Evolutionary conservation across 352 stramenopile species (phyloP).

Genomic region (Pythium aquatile): DNA sequence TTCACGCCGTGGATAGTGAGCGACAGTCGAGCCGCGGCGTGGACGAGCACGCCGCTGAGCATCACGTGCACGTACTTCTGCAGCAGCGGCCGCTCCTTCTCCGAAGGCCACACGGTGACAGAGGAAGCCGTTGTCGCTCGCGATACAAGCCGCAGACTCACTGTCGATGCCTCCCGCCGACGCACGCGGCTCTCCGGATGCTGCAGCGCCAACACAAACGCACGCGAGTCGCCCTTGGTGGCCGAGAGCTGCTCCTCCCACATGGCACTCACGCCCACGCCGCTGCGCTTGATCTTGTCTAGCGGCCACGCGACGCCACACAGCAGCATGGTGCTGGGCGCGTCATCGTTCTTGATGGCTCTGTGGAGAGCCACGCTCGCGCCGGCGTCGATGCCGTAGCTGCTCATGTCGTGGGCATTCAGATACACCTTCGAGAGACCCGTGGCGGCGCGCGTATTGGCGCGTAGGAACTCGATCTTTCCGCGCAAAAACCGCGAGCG

Average conservation of each 20-base stretch:
- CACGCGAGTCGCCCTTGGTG: constrained; percentile 23
- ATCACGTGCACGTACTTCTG: constrained; percentile 56
- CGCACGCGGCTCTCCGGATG: constrained; percentile 18
- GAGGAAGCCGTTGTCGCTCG: constrained; percentile 24
- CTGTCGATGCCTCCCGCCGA: constrained; percentile 22
- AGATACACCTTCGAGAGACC: constrained; percentile 72
- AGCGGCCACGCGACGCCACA: constrained; percentile 70
- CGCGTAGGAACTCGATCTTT: constrained; percentile 53
- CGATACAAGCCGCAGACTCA: constrained; percentile 43
- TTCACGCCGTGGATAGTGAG: constrained; percentile 58
- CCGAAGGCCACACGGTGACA: constrained; percentile 33
- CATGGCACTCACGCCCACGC: constrained; percentile 66
- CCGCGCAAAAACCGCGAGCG: constrained; percentile 20
- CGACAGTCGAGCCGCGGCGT: constrained; percentile 47
- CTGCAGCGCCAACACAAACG: constrained; percentile 29
- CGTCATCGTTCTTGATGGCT: constrained; percentile 9
- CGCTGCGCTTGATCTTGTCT: constrained; percentile 64
- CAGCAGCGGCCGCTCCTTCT: constrained; percentile 58
- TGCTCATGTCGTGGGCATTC: constrained; percentile 51
- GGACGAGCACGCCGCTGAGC: constrained; percentile 63
- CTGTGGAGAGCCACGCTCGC: constrained; percentile 35
- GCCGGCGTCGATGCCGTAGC: constrained; percentile 40
- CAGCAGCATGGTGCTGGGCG: constrained; percentile 35
- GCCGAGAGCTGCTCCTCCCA: constrained; percentile 51
- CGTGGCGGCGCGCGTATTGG: constrained; percentile 49